Percentiles rank a stretch among this genome's conserved stretches.
phyloP scores from a whole-genome alignment of 768 basidiomycete species.

The Kockovaella imperatae region DNA sequence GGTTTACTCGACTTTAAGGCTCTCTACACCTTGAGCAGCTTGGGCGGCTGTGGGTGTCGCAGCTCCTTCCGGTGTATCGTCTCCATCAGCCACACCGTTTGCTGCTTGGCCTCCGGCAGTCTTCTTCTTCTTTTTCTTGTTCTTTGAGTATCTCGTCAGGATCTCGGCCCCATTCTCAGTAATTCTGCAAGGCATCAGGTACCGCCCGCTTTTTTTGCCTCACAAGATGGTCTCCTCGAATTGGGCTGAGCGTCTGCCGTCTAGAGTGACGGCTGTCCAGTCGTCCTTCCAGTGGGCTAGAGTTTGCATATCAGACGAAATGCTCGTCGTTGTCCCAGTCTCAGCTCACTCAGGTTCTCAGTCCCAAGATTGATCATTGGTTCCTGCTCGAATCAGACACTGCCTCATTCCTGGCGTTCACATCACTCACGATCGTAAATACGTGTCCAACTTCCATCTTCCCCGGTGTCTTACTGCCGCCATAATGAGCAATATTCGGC shows the following conservation, averaged over 20 bases:
- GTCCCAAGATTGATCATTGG: slow-evolving; percentile 89
- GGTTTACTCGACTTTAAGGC: background rate
- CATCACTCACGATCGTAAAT: slow-evolving; percentile 56
- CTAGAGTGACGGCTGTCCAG: slow-evolving; percentile 90
- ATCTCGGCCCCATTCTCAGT: slow-evolving; percentile 86
- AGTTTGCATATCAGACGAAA: background rate
- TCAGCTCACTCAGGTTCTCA: slow-evolving; percentile 30
- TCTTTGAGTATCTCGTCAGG: slow-evolving; percentile 51
- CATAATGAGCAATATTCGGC: slow-evolving; percentile 90
- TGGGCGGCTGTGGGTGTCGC: slow-evolving; percentile 18
- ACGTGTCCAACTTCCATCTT: slow-evolving; percentile 74
- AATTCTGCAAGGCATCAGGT: slow-evolving; percentile 52
- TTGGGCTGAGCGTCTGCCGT: slow-evolving; percentile 86
- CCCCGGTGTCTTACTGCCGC: slow-evolving; percentile 85
- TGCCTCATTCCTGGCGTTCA: background rate
- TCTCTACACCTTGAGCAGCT: slow-evolving; percentile 16
- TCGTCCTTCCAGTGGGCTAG: slow-evolving; percentile 64
- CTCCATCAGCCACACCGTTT: slow-evolving; percentile 4
- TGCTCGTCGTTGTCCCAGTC: background rate
- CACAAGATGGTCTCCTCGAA: slow-evolving; percentile 96
- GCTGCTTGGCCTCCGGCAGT: slow-evolving; percentile 7
- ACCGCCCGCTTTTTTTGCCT: slow-evolving; percentile 42
- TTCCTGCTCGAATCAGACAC: slow-evolving; percentile 10
- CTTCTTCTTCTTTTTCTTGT: slow-evolving; percentile 25
- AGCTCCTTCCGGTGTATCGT: slow-evolving; percentile 13